These are phyloP conservation scores for Alternaria alternata DNA, from an alignment of 2,329 filamentous ascomycete genomes.

Conservation along the genomic window DNA sequence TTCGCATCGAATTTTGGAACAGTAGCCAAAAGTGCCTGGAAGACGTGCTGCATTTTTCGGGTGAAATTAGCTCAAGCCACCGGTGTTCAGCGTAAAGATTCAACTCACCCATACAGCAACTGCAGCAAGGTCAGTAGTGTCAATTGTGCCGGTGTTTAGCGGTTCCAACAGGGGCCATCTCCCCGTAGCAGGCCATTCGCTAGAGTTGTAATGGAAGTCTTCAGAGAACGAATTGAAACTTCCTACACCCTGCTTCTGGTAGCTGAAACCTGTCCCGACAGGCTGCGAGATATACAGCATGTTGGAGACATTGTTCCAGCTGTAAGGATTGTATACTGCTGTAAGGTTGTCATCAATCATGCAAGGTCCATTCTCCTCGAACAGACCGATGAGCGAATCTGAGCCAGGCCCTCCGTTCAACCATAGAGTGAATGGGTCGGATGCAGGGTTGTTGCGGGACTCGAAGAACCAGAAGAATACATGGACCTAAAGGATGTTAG, in stretches of 20 bases:
- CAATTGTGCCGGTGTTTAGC: slow-evolving; percentile 59
- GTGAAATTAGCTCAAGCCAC: neutral
- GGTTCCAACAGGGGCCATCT: slow-evolving; percentile 54
- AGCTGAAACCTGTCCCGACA: slow-evolving; percentile 65
- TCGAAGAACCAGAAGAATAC: slow-evolving; percentile 63
- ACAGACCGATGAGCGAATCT: slow-evolving; percentile 63
- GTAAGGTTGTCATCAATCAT: slow-evolving; percentile 31
- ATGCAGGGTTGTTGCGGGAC: slow-evolving; percentile 56
- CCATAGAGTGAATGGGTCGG: slow-evolving; percentile 61
- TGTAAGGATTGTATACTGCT: slow-evolving; percentile 61
- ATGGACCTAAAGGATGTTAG: slow-evolving; percentile 32
- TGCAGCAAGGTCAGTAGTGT: slow-evolving; percentile 66
- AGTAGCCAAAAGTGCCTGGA: slow-evolving; percentile 35
- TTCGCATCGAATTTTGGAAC: slow-evolving; percentile 35
- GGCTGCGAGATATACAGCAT: slow-evolving; percentile 70
- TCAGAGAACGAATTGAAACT: slow-evolving; percentile 51
- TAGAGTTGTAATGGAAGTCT: slow-evolving; percentile 57
- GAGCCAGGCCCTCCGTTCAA: slow-evolving; percentile 62
- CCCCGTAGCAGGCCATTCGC: slow-evolving; percentile 53
- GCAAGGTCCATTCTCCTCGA: slow-evolving; percentile 50
- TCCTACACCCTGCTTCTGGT: slow-evolving; percentile 28
- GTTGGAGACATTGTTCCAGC: slow-evolving; percentile 67
- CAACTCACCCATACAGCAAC: slow-evolving; percentile 46
- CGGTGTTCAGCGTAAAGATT: neutral
- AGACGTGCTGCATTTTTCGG: slow-evolving; percentile 25